A percentile compares a stretch with the other conserved stretches of the same genome.
These are phyloP conservation scores for Galeopsis tetrahit DNA, from an alignment of 257 asterid genomes.

Conservation along the genomic window DNA sequence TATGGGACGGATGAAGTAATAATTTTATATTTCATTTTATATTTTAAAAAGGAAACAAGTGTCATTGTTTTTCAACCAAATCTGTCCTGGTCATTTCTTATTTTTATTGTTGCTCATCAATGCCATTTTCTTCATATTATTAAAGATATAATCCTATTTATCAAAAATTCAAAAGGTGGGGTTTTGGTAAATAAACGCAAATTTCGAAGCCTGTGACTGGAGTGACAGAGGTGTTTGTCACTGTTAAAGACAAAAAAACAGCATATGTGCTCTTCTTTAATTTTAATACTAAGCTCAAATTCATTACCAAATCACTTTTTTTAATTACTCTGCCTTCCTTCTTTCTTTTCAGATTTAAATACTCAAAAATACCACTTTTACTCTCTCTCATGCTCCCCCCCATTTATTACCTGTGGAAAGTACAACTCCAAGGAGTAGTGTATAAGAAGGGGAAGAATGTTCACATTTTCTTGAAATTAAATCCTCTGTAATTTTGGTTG, in stretches of 20 bases:
- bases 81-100: no score
- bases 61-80: no score
- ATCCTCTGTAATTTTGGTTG: constrained; percentile 24
- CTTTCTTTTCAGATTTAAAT: constrained; percentile 47
- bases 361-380: constrained; percentile 16
- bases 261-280: constrained; percentile 46
- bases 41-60: neutral
- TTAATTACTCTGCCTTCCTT: neutral
- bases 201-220: neutral
- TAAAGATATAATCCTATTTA: neutral
- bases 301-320: constrained; percentile 28
- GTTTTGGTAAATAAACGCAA: constrained; percentile 1
- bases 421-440: constrained; percentile 32
- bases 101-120: no score
- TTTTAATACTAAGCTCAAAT: constrained; percentile 36
- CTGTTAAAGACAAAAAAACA: constrained; percentile 49
- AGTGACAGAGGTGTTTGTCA: constrained; percentile 36
- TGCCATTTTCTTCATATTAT: neutral
- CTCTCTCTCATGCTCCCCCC: constrained; percentile 38
- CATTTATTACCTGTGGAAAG: constrained; percentile 42
- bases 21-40: neutral
- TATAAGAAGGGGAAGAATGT: constrained; percentile 43
- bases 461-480: constrained; percentile 43
- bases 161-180: neutral
- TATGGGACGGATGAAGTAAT: no score